Percentiles rank a stretch among this genome's conserved stretches.
phyloP scores from a whole-genome alignment of 306 rosid genomes.

The Casuarina glauca region DNA sequence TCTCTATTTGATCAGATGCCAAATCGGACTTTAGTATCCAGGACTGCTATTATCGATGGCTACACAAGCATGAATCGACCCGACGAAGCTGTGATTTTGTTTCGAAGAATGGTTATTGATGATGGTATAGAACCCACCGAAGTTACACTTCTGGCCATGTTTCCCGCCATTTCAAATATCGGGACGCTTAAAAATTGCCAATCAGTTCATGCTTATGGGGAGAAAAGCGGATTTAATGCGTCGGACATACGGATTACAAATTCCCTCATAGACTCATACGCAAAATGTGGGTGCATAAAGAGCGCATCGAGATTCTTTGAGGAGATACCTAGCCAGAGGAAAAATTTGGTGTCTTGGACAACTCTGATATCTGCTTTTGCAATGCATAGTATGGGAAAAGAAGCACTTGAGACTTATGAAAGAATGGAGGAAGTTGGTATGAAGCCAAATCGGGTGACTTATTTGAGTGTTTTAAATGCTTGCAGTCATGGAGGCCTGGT shows the following conservation, averaged over 20 bases:
- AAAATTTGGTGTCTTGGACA: conserved; percentile 69
- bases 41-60: conserved; percentile 71
- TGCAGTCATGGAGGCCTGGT: conserved; percentile 77
- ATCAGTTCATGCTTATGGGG: conserved; percentile 60
- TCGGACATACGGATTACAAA: conserved; percentile 55
- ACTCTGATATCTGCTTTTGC: conserved; percentile 65
- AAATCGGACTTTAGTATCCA: conserved; percentile 54
- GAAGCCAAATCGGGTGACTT: conserved; percentile 56
- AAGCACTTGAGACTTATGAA: conserved; percentile 49
- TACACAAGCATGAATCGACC: conserved; percentile 47
- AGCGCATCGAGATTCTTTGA: conserved; percentile 47
- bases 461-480: conserved; percentile 61
- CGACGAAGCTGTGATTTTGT: conserved; percentile 51
- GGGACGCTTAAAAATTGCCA: conserved; percentile 56
- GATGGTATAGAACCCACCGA: conserved; percentile 54
- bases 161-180: conserved; percentile 58
- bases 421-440: conserved; percentile 63
- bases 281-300: conserved; percentile 73
- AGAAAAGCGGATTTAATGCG: conserved; percentile 60
- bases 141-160: conserved; percentile 59
- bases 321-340: conserved; percentile 49
- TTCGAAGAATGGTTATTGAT: conserved; percentile 49
- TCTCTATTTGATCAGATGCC: conserved; percentile 58
- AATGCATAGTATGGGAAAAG: conserved; percentile 62
- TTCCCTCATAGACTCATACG: conserved; percentile 63